A percentile compares a stretch with the other conserved stretches of the same genome.
Conservation (phyloP, 192 early-diverging fungal species). For the Backusella liffmaniae region DNA sequence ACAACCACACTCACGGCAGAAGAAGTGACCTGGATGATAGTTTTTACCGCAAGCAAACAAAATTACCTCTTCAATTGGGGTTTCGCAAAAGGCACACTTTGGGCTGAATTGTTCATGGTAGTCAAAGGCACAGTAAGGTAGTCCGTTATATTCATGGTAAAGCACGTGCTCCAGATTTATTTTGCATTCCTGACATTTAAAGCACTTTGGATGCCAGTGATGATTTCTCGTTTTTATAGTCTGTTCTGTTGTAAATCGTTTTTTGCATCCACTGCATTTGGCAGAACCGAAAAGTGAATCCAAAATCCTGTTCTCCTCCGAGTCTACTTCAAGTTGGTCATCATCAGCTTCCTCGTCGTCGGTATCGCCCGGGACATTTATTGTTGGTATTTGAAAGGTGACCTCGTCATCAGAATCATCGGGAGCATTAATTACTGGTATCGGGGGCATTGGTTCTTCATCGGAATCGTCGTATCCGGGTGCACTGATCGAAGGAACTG, state of each 20-base stretch:
- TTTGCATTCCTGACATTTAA: slow-evolving; percentile 46
- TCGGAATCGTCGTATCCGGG: not conserved
- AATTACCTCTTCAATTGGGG: slow-evolving; percentile 50
- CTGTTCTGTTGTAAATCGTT: slow-evolving; percentile 38
- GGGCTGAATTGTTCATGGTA: slow-evolving; percentile 55
- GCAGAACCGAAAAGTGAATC: slow-evolving; percentile 15
- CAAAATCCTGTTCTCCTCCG: not conserved
- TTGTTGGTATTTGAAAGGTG: not conserved
- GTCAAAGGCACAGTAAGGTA: slow-evolving; percentile 55
- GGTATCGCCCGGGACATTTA: not conserved
- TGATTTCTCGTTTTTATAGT: slow-evolving; percentile 52
- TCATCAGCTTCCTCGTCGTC: not conserved
- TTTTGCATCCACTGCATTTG: slow-evolving; percentile 43
- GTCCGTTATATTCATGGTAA: slow-evolving; percentile 55
- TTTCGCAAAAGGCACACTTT: slow-evolving; percentile 54
- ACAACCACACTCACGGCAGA: slow-evolving; percentile 55
- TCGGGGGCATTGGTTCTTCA: slow-evolving; percentile 3
- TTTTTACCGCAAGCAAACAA: slow-evolving; percentile 51
- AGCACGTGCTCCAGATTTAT: slow-evolving; percentile 45
- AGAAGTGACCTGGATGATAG: slow-evolving; percentile 58
- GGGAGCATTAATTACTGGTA: not conserved
- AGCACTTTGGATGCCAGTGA: slow-evolving; percentile 55
- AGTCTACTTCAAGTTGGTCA: not conserved
- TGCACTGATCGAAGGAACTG: not conserved
- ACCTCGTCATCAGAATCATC: slow-evolving; percentile 1